Evolutionary conservation across 2,329 filamentous ascomycete species (phyloP).

Genomic region (Colletotrichum sp.): DNA sequence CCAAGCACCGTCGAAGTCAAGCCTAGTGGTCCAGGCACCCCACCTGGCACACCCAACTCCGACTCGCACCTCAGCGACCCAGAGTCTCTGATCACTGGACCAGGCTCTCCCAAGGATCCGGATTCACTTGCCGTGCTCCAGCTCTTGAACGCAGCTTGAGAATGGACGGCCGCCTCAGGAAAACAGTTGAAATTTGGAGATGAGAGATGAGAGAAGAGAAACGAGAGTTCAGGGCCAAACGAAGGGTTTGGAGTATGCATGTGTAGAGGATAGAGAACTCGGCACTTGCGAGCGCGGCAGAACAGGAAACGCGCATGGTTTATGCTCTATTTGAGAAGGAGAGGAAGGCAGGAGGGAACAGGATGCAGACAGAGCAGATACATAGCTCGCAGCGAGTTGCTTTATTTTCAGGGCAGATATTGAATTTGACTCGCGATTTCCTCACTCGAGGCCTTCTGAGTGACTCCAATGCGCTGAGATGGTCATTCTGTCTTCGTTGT

Average conservation of each 20-base stretch:
- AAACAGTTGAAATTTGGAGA: not conserved
- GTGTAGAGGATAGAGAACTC: not conserved
- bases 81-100: not conserved
- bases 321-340: not conserved
- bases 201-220: not conserved
- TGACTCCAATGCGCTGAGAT: not conserved
- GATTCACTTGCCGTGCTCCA: not conserved
- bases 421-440: not conserved
- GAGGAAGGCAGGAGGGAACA: not conserved
- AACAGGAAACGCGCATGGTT: not conserved
- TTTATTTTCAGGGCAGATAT: not conserved
- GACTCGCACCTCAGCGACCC: not conserved
- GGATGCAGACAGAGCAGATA: not conserved
- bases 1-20: not conserved
- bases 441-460: not conserved
- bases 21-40: not conserved
- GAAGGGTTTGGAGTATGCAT: not conserved
- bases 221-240: not conserved
- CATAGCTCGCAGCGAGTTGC: not conserved
- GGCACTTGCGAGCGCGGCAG: not conserved
- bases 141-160: not conserved
- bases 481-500: not conserved
- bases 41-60: not conserved
- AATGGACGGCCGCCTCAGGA: not conserved
- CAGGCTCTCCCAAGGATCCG: not conserved